Base-by-base conservation (phyloP, 331 rosid species). In the Rosa hybrid region DNA sequence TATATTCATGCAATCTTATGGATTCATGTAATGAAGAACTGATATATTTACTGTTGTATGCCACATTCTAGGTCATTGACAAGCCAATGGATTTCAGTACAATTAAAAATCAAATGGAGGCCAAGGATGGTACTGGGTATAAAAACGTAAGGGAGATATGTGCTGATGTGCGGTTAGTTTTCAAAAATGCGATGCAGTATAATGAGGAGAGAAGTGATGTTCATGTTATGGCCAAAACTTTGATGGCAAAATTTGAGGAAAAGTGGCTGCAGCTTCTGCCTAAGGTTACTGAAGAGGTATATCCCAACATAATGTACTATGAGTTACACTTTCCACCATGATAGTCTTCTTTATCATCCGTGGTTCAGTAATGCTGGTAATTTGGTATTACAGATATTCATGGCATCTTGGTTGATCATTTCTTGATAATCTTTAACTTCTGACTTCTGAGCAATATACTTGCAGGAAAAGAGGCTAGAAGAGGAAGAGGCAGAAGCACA, bases 21-120 rank as follows among this genome's bases (percentile, higher is more conserved):
- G 53, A 23, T 73, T 9, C 18, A 48, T 69, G 12, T 42, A 20
- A 65, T 18, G 25, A 69, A 69, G 17, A 42, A 44, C 34, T 41
- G 51, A 82, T 77, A 68, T 64, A 49, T 84, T 77, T 83, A 75
- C 73, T 74, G 62, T 50, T 81, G 56, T 68, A 69, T 65, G 38
- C 84, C 82, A 54, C 71, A 50, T 85, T 59, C 45, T 86, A 94
- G 98, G 92, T 92, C 72, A 95, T 95, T 84, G 96, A 95, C 89
- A 95, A 93, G 85, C 98, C 99, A 78, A 95, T 95, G 99, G 99
- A 95, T 86, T 91, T 95, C 79, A 84, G 91, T 76, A 92, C 99
- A 5, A 89, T 92, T 51, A 92, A 90, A 84, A 95, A 95, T 83
- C 99, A 92, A 84, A 92, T 93, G 96, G 98, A 92, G 72, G 90